Evolutionary conservation across 768 basidiomycete genomes (phyloP).

Genomic region (Phylloporus rhodoxanthus): DNA sequence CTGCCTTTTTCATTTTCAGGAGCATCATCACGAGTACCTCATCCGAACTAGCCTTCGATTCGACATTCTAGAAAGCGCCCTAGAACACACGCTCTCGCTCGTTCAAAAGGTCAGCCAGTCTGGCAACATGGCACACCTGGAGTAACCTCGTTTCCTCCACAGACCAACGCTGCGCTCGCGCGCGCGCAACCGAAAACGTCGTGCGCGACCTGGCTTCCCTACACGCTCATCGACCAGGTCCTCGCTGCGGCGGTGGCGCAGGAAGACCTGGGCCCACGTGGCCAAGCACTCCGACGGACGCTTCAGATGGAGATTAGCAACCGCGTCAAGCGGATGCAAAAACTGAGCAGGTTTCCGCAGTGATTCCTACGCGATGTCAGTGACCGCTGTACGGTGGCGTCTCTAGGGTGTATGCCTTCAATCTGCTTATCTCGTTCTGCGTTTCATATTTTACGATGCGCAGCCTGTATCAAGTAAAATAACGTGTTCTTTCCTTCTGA

Average conservation of each 20-base stretch:
- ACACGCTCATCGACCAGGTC: constrained; percentile 79
- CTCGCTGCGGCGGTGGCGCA: constrained; percentile 56
- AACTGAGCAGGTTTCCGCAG: constrained; percentile 42
- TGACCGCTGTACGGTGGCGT: background rate
- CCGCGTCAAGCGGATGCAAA: constrained; percentile 65
- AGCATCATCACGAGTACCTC: constrained; percentile 76
- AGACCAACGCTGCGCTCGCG: constrained; percentile 52
- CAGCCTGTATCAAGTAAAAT: constrained; percentile 4
- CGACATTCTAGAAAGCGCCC: constrained; percentile 71
- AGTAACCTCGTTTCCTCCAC: constrained; percentile 2
- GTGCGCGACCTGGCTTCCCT: constrained; percentile 72
- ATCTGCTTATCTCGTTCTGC: constrained; percentile 1
- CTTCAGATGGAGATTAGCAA: constrained; percentile 57
- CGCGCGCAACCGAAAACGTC: constrained; percentile 51
- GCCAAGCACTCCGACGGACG: constrained; percentile 38
- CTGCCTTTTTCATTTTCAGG: constrained; percentile 25
- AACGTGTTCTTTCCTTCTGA: constrained; percentile 1
- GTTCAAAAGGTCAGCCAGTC: constrained; percentile 58
- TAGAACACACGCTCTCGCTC: constrained; percentile 65
- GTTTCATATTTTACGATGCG: constrained; percentile 7
- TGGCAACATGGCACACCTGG: constrained; percentile 4
- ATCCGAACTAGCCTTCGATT: constrained; percentile 74
- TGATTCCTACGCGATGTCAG: constrained; percentile 4
- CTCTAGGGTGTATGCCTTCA: background rate
- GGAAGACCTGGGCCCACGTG: constrained; percentile 42